Percentiles rank a stretch among this genome's conserved stretches.
Evolutionary conservation across 163 green algal genomes (phyloP).

Genomic region (Prototheca wickerhamii): DNA sequence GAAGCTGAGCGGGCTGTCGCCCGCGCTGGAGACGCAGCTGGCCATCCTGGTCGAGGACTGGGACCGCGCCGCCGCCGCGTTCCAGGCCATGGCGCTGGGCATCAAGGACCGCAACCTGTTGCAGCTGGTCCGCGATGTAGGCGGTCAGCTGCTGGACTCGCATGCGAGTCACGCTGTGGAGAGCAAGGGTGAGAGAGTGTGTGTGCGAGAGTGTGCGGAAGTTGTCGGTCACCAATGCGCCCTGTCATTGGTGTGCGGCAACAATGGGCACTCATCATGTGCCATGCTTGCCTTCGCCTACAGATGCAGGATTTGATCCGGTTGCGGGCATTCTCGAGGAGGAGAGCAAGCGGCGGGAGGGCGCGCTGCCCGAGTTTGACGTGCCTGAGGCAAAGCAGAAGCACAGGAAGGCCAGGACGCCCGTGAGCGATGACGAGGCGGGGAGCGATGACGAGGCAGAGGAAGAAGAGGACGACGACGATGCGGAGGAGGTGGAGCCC

Average conservation of each 20-base stretch:
- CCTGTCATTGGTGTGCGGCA: too few species aligned
- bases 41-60: constrained; percentile 23
- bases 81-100: constrained; percentile 28
- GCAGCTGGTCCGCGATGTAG: not conserved
- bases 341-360: not conserved
- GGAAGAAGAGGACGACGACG: not conserved
- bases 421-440: constrained; percentile 2
- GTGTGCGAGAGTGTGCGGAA: too few species aligned
- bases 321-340: constrained; percentile 15
- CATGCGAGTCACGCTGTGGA: too few species aligned
- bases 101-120: constrained; percentile 20
- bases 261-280: too few species aligned
- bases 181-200: too few species aligned
- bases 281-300: too few species aligned
- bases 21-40: constrained; percentile 46
- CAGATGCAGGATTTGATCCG: too few species aligned
- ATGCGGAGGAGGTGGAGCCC: not conserved
- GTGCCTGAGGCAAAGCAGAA: not conserved
- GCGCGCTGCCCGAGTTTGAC: not conserved
- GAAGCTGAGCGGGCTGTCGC: constrained; percentile 47
- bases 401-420: too few species aligned
- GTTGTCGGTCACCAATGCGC: too few species aligned
- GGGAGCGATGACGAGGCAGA: not conserved
- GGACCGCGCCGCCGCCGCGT: constrained; percentile 26
- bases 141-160: not conserved